These are phyloP conservation scores for Tolypocladium tundrense DNA, from an alignment of 2,329 filamentous ascomycete species.

Conservation along the genomic window DNA sequence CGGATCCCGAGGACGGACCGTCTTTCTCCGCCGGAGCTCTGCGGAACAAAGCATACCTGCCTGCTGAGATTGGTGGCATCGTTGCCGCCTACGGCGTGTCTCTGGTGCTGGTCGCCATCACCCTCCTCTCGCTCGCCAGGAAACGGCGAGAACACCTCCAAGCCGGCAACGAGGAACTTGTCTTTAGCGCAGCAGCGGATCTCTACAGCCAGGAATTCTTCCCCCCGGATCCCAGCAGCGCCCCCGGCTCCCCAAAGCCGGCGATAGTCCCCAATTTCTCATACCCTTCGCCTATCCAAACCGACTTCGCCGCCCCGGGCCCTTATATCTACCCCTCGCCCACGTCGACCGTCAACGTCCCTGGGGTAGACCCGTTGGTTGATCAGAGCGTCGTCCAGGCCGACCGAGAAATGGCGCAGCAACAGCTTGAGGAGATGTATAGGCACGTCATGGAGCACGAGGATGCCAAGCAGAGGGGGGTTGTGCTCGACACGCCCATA, in stretches of 20 bases:
- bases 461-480: conserved; percentile 49
- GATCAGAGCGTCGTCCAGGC: conserved; percentile 66
- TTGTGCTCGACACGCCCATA: conserved; percentile 33
- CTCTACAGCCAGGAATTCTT: conserved; percentile 12
- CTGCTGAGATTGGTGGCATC: conserved; percentile 74
- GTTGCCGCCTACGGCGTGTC: conserved; percentile 74
- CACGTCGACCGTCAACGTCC: conserved; percentile 32
- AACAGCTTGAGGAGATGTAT: conserved; percentile 84
- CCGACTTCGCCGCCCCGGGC: conserved; percentile 17
- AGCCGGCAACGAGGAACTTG: conserved; percentile 42
- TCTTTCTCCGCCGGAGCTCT: conserved; percentile 47
- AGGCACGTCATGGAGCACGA: conserved; percentile 88
- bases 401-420: conserved; percentile 65
- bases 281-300: conserved; percentile 33
- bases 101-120: conserved; percentile 60
- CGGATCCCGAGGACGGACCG: conserved; percentile 50
- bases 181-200: conserved; percentile 21
- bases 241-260: conserved; percentile 9
- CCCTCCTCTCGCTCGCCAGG: conserved; percentile 51
- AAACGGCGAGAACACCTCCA: conserved; percentile 40
- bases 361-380: conserved; percentile 59
- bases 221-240: background rate
- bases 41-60: conserved; percentile 55
- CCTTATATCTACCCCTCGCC: conserved; percentile 38
- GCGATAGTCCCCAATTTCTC: conserved; percentile 37